Evolutionary conservation across 2,329 filamentous ascomycete genomes (phyloP), one percentile per base, ranked within the genome.

Genomic region (Neurospora crassa): DNA sequence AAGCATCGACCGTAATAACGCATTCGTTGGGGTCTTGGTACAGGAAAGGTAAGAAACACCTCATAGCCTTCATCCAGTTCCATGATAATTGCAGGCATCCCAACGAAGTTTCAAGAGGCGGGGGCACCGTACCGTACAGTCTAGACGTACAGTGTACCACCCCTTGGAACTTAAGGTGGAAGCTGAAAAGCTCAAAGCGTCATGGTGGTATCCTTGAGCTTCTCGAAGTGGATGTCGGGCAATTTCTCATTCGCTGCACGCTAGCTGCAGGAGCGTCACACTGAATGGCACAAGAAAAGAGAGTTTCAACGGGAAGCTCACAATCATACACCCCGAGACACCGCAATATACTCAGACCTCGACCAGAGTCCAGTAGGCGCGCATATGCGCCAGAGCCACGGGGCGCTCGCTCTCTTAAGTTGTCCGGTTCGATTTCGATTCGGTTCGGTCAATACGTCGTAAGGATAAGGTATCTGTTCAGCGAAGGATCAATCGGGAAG

Each of bases 181-280:
- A 63, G 53, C 53, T 34, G 24, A 37, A 37, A 18, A 10, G 53
- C 53, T 63, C 29, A 10, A 34, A 37, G 16, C 18, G 24, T 63
- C 53, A 18, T 34, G 53, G 53, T 18, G 53, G 53, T 18, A 24
- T 2, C 45, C 20, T 53, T 14, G 40, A 53, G 69, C 70, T 76
- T 73, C 75, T 76, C 69, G 70, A 76, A 75, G 47, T 45, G 73
- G 76, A 75, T 43, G 69, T 75, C 76, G 76, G 76, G 71, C 73
- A 76, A 72, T 77, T 77, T 77, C 72, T 74, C 53, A 76, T 76
- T 76, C 74, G 75, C 73, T 71, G 68, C n/a, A 71, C 41, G 41
- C 67, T 43, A 43, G 47, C 68, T 47, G 67, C 29, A 69, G 42
- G 16, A 70, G 70, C 47, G 45, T 42, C 43, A 42, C 47, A 69